Evolutionary conservation across 31 red algal genomes (phyloP), one percentile per base, ranked within the genome.

Genomic region (Asparagopsis taxiformis): DNA sequence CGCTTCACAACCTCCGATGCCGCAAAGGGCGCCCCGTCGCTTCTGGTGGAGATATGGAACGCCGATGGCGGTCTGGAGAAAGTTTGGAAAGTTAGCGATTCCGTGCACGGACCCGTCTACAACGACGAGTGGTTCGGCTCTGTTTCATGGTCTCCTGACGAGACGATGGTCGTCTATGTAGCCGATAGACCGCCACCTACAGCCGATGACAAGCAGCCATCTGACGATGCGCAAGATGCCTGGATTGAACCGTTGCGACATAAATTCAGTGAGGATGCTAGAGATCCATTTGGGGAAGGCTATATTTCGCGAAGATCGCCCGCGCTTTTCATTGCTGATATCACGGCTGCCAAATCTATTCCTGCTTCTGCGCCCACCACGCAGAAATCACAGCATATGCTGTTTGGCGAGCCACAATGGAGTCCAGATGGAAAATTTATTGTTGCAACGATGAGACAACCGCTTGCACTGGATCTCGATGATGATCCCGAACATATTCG

Each of bases 51-150:
- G 39, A 19, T 77, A 3, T 76, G 72, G 72, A 50, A 30, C 20
- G 23, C 36, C 20, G 82, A 48, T 5, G 66, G 55, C 1, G 82
- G 63, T 11, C 52, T 87, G 48, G 21, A 51, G 13, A 71, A 24
- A 3, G 62, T 70, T 24, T 87, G 82, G 82, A 59, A 70, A 36
- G 58, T 91, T 49, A 51, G 52, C 20, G 61, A 49, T 35, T 37
- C 61, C 2, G 37, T 56, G 17, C 91, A 95, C 63, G 82, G 84
- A 4, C 50, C 91, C n/a, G 68, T 95, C 25, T 95, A 62, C 55
- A 78, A 72, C 8, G 91, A 95, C 66, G 84, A 95, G 46, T 82
- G 77, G 84, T 89, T 95, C 43, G 91, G 91, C 17, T 57, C 75
- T 24, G 77, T 81, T 10, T 38, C 57, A n/a, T 95, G 91, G 91